Evolutionary conservation across 805 yeast species (phyloP).

Genomic region (Saturnispora mendoncae): DNA sequence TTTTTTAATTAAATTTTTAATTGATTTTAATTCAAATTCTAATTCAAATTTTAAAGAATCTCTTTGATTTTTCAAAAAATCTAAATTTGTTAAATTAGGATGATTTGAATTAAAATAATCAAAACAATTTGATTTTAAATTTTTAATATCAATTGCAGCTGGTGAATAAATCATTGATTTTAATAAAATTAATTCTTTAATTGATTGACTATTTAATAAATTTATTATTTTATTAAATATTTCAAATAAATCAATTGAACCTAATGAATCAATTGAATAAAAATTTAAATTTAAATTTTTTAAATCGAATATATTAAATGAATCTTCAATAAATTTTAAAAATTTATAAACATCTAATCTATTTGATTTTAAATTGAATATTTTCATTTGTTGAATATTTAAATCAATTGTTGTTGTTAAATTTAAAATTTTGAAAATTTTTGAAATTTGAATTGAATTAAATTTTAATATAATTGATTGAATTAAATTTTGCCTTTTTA

Average conservation of each 20-base stretch:
- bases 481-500: conserved; percentile 56
- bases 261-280: conserved; percentile 17
- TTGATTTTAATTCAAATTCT: conserved; percentile 40
- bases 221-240: neutral
- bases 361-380: conserved; percentile 50
- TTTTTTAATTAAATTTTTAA: conserved; percentile 33
- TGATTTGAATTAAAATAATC: conserved; percentile 36
- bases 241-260: conserved; percentile 9
- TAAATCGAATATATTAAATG: conserved; percentile 26
- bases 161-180: conserved; percentile 44
- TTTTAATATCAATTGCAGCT: conserved; percentile 43
- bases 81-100: conserved; percentile 30
- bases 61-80: conserved; percentile 35
- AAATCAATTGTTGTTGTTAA: conserved; percentile 38
- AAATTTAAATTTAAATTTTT: conserved; percentile 5
- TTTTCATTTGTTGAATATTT: conserved; percentile 45
- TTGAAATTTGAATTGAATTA: conserved; percentile 30
- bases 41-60: conserved; percentile 39
- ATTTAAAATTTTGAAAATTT: conserved; percentile 22
- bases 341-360: conserved; percentile 53
- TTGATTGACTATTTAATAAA: conserved; percentile 9
- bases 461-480: conserved; percentile 36
- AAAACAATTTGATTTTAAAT: conserved; percentile 24
- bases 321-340: conserved; percentile 36
- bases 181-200: conserved; percentile 26